Conservation (phyloP, 2,329 filamentous ascomycete genomes). For the Hymenoscyphus fraxineus region DNA sequence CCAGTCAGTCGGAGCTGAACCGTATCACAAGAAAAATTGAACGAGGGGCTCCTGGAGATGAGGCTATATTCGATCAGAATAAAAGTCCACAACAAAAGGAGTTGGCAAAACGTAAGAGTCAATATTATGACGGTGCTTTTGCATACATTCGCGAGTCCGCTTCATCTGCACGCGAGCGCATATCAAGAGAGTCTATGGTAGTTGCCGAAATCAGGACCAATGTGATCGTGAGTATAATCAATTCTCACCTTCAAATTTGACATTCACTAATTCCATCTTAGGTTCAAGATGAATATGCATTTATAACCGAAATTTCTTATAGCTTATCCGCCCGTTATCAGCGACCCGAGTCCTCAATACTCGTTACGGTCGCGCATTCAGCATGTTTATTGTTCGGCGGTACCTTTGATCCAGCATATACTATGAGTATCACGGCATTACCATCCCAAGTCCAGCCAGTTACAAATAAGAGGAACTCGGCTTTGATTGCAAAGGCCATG, state of each 20-base stretch:
- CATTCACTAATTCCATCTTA: constrained; percentile 48
- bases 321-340: constrained; percentile 73
- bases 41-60: constrained; percentile 32
- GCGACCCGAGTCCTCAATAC: constrained; percentile 67
- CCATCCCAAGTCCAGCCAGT: constrained; percentile 64
- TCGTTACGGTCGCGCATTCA: constrained; percentile 72
- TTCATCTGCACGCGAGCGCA: constrained; percentile 29
- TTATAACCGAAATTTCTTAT: constrained; percentile 70
- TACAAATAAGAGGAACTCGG: constrained; percentile 77
- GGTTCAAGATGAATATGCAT: constrained; percentile 71
- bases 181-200: constrained; percentile 44
- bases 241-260: constrained; percentile 67
- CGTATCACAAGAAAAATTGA: constrained; percentile 29
- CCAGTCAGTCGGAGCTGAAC: constrained; percentile 17
- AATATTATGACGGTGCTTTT: constrained; percentile 36
- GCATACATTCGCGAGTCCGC: constrained; percentile 31
- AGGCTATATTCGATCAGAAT: constrained; percentile 23
- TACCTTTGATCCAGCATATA: constrained; percentile 75
- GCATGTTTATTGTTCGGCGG: constrained; percentile 71
- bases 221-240: constrained; percentile 48
- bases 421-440: constrained; percentile 69
- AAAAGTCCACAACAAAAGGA: constrained; percentile 31
- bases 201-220: constrained; percentile 63
- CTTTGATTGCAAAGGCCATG: constrained; percentile 73
- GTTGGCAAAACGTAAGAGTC: constrained; percentile 30